Conservation (phyloP, 164 flowering plant genomes). For the grape (Vitis vinifera) region DNA sequence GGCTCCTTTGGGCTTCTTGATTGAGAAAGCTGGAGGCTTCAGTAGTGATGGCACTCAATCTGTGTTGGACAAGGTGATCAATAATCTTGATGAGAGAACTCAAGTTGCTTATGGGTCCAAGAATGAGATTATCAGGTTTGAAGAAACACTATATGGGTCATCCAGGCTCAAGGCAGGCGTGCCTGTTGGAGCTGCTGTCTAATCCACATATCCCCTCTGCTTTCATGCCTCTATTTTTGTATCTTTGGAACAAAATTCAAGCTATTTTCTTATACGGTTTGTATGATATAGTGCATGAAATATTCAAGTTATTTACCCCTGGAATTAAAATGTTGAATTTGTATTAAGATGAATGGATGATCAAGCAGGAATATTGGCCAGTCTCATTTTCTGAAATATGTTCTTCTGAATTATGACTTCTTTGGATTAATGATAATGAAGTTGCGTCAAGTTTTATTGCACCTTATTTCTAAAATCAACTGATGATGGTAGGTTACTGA, state of each 20-base stretch:
- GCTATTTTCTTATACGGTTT: conserved; percentile 2
- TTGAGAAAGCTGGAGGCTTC: conserved; percentile 92
- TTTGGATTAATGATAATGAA: no score
- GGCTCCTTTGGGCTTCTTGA: conserved; percentile 84
- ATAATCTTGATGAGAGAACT: conserved; percentile 75
- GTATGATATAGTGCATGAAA: conserved; percentile 8
- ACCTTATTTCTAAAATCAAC: no score
- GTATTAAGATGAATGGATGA: background rate
- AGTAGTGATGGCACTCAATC: conserved; percentile 90
- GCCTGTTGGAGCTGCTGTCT: conserved; percentile 86
- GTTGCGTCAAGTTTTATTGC: no score
- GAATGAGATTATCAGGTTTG: conserved; percentile 91
- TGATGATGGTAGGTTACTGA: no score
- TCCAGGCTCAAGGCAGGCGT: conserved; percentile 76
- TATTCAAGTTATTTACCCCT: background rate
- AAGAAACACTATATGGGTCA: conserved; percentile 82
- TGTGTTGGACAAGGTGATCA: conserved; percentile 76
- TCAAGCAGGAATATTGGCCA: background rate
- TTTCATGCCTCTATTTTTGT: background rate
- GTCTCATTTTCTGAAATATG: no score
- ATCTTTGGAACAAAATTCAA: background rate
- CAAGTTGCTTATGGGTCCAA: conserved; percentile 97
- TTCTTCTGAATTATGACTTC: no score
- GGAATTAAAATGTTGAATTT: background rate
- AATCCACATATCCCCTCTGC: conserved; percentile 3